These are phyloP conservation scores for Trypanosoma melophagium DNA, from an alignment of 208 protist genomes.

Conservation along the genomic window DNA sequence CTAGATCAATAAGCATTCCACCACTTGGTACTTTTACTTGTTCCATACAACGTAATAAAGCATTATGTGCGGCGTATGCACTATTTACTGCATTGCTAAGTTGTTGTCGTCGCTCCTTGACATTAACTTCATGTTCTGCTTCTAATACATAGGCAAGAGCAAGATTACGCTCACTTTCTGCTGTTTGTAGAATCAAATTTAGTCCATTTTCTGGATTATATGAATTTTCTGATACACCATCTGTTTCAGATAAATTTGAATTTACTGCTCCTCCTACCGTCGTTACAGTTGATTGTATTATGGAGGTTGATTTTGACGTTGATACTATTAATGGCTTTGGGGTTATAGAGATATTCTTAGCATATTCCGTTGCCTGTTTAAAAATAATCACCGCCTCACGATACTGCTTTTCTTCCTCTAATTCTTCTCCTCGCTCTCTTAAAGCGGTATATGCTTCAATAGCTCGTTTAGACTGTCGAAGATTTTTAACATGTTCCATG, in stretches of 20 bases:
- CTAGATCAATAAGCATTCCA: conserved; percentile 65
- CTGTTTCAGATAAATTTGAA: neutral
- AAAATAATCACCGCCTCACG: conserved; percentile 49
- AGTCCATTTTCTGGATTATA: conserved; percentile 35
- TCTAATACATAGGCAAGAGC: conserved; percentile 76
- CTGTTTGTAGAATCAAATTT: conserved; percentile 55
- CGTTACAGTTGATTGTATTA: neutral
- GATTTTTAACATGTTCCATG: conserved; percentile 44
- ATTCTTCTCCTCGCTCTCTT: conserved; percentile 79
- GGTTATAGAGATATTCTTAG: conserved; percentile 22
- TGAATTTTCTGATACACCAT: neutral
- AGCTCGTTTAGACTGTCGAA: conserved; percentile 39
- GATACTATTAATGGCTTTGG: neutral
- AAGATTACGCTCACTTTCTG: conserved; percentile 86
- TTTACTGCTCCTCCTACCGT: neutral
- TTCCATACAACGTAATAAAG: conserved; percentile 71
- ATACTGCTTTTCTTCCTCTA: conserved; percentile 61
- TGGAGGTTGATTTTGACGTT: neutral
- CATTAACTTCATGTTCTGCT: conserved; percentile 88
- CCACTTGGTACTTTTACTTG: conserved; percentile 29
- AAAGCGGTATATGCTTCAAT: conserved; percentile 57
- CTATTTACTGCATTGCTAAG: conserved; percentile 83
- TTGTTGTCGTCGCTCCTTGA: conserved; percentile 62
- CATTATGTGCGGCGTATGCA: conserved; percentile 84
- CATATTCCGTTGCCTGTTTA: conserved; percentile 53